A percentile compares a stretch with the other conserved stretches of the same genome.
Conservation (phyloP, 2,329 filamentous ascomycete species). For the Exophiala mesophila region DNA sequence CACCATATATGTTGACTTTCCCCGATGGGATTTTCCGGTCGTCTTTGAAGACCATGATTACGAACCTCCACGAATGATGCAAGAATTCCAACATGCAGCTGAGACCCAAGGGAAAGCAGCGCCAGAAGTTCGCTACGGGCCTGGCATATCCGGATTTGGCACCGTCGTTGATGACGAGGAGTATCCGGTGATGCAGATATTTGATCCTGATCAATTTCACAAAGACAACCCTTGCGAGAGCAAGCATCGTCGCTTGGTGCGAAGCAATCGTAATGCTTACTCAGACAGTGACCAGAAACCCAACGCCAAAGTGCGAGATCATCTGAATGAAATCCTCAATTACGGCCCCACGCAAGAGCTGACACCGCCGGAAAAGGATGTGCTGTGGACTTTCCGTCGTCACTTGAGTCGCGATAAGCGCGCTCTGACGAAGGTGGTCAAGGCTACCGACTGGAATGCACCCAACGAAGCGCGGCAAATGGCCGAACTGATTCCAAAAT, state of each 20-base stretch:
- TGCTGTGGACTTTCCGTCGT: constrained; percentile 96
- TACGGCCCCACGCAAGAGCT: constrained; percentile 89
- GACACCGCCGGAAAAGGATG: constrained; percentile 85
- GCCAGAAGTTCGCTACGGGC: constrained; percentile 83
- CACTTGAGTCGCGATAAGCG: constrained; percentile 88
- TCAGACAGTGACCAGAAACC: constrained; percentile 93
- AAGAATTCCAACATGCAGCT: constrained; percentile 62
- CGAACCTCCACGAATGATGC: constrained; percentile 73
- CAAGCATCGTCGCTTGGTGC: constrained; percentile 86
- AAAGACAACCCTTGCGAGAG: constrained; percentile 90
- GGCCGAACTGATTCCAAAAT: constrained; percentile 81
- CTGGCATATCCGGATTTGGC: constrained; percentile 71
- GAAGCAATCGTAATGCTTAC: constrained; percentile 88
- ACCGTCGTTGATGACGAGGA: constrained; percentile 44
- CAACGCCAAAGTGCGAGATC: constrained; percentile 91
- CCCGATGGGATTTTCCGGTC: constrained; percentile 90
- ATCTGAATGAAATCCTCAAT: constrained; percentile 82
- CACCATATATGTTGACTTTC: constrained; percentile 82
- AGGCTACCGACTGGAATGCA: constrained; percentile 93
- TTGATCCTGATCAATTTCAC: constrained; percentile 87
- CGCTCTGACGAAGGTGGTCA: constrained; percentile 93
- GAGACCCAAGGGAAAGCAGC: constrained; percentile 71
- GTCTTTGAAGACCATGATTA: constrained; percentile 96
- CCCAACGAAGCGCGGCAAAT: constrained; percentile 80
- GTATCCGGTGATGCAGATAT: constrained; percentile 70